These are phyloP conservation scores for Ceratobasidium sp. DNA, from an alignment of 1,284 basidiomycete genomes.

Conservation along the genomic window DNA sequence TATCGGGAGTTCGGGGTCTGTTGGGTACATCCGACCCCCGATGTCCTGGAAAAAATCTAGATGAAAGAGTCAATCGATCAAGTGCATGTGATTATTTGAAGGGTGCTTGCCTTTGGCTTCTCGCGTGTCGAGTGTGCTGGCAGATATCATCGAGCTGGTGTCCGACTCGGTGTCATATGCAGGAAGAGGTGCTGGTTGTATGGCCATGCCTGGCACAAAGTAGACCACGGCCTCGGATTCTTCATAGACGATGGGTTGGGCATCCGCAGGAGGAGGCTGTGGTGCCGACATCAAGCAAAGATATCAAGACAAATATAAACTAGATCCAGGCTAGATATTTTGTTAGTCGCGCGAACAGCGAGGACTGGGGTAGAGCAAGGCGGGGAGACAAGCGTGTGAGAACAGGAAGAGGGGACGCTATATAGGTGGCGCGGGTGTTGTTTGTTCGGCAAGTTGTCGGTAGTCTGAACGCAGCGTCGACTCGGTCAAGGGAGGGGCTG, in stretches of 20 bases:
- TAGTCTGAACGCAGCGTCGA: not conserved
- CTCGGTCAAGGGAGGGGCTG: not conserved
- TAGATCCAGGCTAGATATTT: no score
- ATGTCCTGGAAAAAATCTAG: slow-evolving; percentile 17
- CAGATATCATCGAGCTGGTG: slow-evolving; percentile 5
- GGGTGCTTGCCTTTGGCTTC: not conserved
- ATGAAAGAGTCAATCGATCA: not conserved
- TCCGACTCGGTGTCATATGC: slow-evolving; percentile 15
- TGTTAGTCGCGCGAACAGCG: no score
- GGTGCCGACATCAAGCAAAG: not conserved
- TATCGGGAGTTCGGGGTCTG: slow-evolving; percentile 15
- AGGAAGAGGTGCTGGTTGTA: not conserved
- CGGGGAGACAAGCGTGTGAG: no score
- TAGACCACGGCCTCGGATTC: slow-evolving; percentile 14
- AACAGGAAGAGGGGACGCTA: not conserved
- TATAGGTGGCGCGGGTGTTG: not conserved
- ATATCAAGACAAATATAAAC: not conserved
- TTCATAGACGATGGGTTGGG: slow-evolving; percentile 9
- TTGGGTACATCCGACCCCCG: slow-evolving; percentile 17
- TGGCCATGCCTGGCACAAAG: not conserved
- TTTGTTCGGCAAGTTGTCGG: not conserved
- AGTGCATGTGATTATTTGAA: not conserved
- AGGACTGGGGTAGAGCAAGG: not conserved
- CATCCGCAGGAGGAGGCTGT: not conserved
- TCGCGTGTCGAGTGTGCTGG: slow-evolving; percentile 9